A percentile compares a stretch with the other conserved stretches of the same genome.
Conservation (phyloP, 2,329 filamentous ascomycete genomes). For the Pseudomassariella vexata region DNA sequence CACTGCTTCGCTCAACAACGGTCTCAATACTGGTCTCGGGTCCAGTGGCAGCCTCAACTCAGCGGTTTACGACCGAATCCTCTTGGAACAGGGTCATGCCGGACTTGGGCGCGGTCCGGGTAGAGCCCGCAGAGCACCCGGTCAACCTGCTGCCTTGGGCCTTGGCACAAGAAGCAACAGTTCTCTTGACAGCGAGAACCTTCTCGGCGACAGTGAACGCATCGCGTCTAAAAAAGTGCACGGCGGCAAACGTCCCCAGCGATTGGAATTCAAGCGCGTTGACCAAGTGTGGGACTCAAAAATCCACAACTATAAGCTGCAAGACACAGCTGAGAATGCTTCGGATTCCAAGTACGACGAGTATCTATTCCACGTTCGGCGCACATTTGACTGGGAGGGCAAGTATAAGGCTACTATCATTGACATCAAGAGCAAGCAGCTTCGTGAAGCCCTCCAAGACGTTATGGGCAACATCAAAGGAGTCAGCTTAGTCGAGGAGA, state of each 20-base stretch:
- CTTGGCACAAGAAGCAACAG: too few relatives aligned
- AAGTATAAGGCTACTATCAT: slow-evolving; percentile 69
- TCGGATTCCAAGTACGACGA: slow-evolving; percentile 61
- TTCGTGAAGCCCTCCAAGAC: slow-evolving; percentile 65
- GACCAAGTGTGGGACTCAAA: slow-evolving; percentile 48
- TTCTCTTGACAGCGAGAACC: too few relatives aligned
- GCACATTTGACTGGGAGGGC: slow-evolving; percentile 79
- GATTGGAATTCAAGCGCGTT: slow-evolving; percentile 42
- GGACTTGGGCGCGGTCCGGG: too few relatives aligned
- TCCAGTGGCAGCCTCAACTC: too few relatives aligned
- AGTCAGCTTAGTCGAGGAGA: slow-evolving; percentile 74
- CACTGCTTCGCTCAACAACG: too few relatives aligned
- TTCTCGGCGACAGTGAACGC: too few relatives aligned
- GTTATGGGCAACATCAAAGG: slow-evolving; percentile 74
- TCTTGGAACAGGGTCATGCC: too few relatives aligned
- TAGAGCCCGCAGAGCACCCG: too few relatives aligned
- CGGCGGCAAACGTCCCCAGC: slow-evolving; percentile 15
- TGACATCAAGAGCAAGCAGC: slow-evolving; percentile 77
- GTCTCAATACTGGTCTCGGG: too few relatives aligned
- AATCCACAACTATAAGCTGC: slow-evolving; percentile 47
- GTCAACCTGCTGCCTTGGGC: not conserved
- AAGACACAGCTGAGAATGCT: slow-evolving; percentile 43
- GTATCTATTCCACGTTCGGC: slow-evolving; percentile 76
- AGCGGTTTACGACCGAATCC: too few relatives aligned
- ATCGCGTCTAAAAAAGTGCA: too few relatives aligned